Base-by-base conservation (phyloP, 2,329 filamentous ascomycete species). In the Neofusicoccum umdonicola region DNA sequence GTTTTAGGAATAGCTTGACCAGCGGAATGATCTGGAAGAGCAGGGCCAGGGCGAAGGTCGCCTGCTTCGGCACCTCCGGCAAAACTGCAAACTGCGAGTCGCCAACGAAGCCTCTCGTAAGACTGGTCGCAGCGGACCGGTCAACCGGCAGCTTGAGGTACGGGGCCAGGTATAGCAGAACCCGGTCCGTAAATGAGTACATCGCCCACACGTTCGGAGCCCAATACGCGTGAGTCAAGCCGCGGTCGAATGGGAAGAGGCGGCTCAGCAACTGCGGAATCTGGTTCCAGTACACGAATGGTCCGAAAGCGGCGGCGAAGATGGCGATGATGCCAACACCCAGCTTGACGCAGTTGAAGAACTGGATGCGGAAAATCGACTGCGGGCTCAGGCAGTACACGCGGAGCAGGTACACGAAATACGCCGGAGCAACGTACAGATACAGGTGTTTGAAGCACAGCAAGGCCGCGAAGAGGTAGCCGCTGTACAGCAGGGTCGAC, bases 361-460 rank as follows among this genome's bases (percentile, higher is more conserved):
- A 88, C 68, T 87, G 88, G 66, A 96, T 89, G 37, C 86, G 84
- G 70, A 96, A 90, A 54, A 93, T 82, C 1, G 88, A 93, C 70
- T 87, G 87, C 2, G 90, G 83, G 41, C 91, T 91, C 13, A 99
- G 83, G 74, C 95, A 98, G 79, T 98, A 97, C 1, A 85, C 85
- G 68, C 95, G 87, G n/a, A 98, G 85, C 11, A 99, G 84, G 76
- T 90, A 98, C 68, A 97, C 90, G 73, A 98, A 97, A 79, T 97
- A 99, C 34, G 95, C 95, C 3, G 95, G 93, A 1, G 94, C 93
- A 31, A 99, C 85, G 77, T 99, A 99, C 42, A 97, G 88, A 77
- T 98, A 97, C 69, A 99, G 98, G 77, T 99, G 95, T 82, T 99
- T 99, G 80, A 98, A 87, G 80, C 94, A 98, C 62, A 99, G 80